phyloP scores from a whole-genome alignment of 495 filamentous ascomycete species.

The Xylaria acuta region DNA sequence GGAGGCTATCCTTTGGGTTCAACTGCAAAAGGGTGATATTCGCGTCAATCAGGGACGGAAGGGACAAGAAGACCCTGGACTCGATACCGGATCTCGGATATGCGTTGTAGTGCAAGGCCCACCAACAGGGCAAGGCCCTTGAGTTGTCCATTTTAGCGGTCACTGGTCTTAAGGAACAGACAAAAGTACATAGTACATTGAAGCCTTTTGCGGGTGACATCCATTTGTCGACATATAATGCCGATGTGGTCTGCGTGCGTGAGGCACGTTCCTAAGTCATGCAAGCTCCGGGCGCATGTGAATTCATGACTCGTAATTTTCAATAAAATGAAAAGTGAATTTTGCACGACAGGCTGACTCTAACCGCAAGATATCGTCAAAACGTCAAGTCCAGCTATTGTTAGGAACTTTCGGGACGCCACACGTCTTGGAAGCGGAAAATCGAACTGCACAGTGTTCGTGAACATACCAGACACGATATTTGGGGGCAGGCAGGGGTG shows the following conservation, averaged over 20 bases:
- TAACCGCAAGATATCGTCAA: neutral
- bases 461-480: neutral
- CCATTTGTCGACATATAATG: neutral
- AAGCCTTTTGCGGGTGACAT: neutral
- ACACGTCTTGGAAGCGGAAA: neutral
- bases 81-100: neutral
- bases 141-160: neutral
- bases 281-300: neutral
- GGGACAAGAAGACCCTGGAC: neutral
- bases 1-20: slow-evolving; percentile 32
- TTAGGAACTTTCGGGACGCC: neutral
- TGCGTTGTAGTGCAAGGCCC: neutral
- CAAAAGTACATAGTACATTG: neutral
- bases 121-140: neutral
- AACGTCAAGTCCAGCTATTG: no score
- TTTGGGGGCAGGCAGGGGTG: neutral
- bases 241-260: neutral
- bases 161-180: neutral
- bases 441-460: slow-evolving; percentile 1
- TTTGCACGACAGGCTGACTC: neutral
- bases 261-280: neutral
- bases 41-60: neutral
- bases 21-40: neutral
- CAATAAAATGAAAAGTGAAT: neutral
- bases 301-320: slow-evolving; percentile 7